Evolutionary conservation across 2,329 filamentous ascomycete genomes (phyloP).

Genomic region (Aureobasidium subglaciale): DNA sequence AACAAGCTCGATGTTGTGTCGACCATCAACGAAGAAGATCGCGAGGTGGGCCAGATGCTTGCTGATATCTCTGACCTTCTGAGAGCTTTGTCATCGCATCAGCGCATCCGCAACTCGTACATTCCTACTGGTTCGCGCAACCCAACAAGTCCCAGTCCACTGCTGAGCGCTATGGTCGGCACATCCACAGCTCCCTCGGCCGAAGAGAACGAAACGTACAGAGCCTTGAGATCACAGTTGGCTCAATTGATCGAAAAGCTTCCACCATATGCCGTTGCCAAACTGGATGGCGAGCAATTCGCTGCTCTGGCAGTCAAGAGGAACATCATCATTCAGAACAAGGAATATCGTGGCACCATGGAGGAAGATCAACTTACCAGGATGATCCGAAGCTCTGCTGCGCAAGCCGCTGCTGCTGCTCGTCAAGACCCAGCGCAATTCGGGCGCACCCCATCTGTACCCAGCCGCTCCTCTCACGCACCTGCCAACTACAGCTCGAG

Average conservation of each 20-base stretch:
- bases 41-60: slow-evolving; percentile 44
- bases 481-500: slow-evolving; percentile 18
- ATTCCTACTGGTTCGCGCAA: slow-evolving; percentile 45
- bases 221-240: slow-evolving; percentile 68
- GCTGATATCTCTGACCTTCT: slow-evolving; percentile 68
- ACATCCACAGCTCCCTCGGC: slow-evolving; percentile 58
- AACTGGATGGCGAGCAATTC: slow-evolving; percentile 79
- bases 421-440: slow-evolving; percentile 7
- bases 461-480: slow-evolving; percentile 3
- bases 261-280: slow-evolving; percentile 78
- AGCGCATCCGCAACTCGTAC: slow-evolving; percentile 68
- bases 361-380: slow-evolving; percentile 65
- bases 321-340: slow-evolving; percentile 64
- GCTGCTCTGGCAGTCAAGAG: slow-evolving; percentile 75
- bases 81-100: slow-evolving; percentile 68
- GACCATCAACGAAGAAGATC: slow-evolving; percentile 26
- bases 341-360: slow-evolving; percentile 70
- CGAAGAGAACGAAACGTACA: slow-evolving; percentile 55
- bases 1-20: slow-evolving; percentile 18
- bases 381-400: slow-evolving; percentile 33
- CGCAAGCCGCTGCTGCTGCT: slow-evolving; percentile 23
- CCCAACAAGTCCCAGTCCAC: slow-evolving; percentile 54
- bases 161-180: slow-evolving; percentile 47
- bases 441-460: slow-evolving; percentile 14
- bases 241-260: slow-evolving; percentile 65